Evolutionary conservation across 2,329 filamentous ascomycete species (phyloP).

Genomic region (Cytospora paraplurivora): DNA sequence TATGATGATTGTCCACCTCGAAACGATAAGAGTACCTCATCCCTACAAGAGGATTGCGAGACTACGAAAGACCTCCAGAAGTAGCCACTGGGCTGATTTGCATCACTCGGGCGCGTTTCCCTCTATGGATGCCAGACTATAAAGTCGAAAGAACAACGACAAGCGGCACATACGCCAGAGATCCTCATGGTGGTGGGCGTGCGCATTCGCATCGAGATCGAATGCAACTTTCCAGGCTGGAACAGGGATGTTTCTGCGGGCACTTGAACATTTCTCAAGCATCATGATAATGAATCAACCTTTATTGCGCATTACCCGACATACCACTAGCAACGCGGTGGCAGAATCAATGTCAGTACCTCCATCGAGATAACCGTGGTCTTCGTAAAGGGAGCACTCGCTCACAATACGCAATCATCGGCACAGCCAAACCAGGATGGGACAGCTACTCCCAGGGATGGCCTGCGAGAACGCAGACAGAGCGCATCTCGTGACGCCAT

Average conservation of each 20-base stretch:
- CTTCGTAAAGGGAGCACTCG: neutral
- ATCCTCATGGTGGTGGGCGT: neutral
- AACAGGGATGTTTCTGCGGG: too few relatives aligned
- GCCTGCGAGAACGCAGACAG: neutral
- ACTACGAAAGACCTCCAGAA: neutral
- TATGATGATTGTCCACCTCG: neutral
- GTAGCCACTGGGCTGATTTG: neutral
- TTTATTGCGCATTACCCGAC: neutral
- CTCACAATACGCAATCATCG: neutral
- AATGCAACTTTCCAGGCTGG: neutral
- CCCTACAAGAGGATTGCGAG: neutral
- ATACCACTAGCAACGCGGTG: neutral
- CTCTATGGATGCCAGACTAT: neutral
- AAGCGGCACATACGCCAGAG: neutral
- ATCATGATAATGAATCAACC: neutral
- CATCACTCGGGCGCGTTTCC: neutral
- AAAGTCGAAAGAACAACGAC: neutral
- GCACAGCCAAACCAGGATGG: neutral
- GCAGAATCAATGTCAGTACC: neutral
- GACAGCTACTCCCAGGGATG: neutral
- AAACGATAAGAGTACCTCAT: neutral
- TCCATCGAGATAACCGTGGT: neutral
- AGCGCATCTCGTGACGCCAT: slow-evolving; percentile 4
- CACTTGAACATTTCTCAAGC: neutral
- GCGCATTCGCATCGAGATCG: neutral